A percentile compares a stretch with the other conserved stretches of the same genome.
Conservation (phyloP, 169 alveolate genomes). For the Plasmodium coatneyi region DNA sequence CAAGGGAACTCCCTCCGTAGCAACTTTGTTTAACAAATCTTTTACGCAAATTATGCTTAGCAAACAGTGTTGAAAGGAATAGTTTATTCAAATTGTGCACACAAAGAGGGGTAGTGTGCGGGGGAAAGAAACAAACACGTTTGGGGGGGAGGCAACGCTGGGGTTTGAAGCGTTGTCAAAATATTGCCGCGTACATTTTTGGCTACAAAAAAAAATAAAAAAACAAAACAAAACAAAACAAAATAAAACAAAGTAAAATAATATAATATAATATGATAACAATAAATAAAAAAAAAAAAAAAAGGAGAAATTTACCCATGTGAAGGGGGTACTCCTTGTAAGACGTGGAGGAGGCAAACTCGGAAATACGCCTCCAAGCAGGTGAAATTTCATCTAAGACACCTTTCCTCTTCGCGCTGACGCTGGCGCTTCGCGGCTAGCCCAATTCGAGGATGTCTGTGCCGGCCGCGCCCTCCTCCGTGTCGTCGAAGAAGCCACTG, state of each 20-base stretch:
- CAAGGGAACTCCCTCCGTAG: background rate
- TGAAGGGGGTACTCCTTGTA: background rate
- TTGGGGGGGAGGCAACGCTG: background rate
- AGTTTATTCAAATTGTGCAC: background rate
- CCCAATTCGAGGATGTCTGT: background rate
- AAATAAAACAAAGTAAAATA: too few relatives aligned
- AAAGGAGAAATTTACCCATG: background rate
- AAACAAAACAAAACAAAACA: background rate
- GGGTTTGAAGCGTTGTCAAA: background rate
- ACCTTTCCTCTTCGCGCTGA: background rate
- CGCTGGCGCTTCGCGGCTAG: background rate
- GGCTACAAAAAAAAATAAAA: background rate
- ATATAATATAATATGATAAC: background rate
- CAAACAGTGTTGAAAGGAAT: background rate
- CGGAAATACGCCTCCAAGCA: background rate
- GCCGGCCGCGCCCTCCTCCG: background rate
- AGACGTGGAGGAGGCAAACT: background rate
- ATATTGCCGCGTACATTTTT: background rate
- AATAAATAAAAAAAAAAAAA: background rate
- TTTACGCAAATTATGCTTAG: background rate
- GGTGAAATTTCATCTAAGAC: background rate
- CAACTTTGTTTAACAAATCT: background rate
- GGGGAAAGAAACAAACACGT: background rate
- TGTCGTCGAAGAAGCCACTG: conserved; percentile 54
- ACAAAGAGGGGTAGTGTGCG: background rate